Conservation (phyloP, 352 stramenopile species). For the Pythium diclinum region DNA sequence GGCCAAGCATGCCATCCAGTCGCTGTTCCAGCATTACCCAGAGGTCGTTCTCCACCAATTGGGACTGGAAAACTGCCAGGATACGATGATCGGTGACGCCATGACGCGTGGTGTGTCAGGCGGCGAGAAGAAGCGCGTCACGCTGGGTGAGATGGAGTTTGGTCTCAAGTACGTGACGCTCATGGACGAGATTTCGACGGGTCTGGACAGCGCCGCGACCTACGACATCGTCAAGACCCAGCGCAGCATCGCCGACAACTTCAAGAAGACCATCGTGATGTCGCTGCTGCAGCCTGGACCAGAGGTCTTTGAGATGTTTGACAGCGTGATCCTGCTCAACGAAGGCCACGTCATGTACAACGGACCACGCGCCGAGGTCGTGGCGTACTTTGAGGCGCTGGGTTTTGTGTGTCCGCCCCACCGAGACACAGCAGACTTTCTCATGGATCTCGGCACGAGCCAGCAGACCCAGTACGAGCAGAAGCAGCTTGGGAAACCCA, state of each 20-base stretch:
- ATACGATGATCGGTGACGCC: conserved; percentile 27
- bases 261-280: conserved; percentile 46
- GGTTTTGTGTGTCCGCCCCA: conserved; percentile 38
- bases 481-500: not conserved
- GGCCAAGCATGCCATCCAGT: conserved; percentile 11
- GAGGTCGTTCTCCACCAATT: conserved; percentile 39
- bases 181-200: conserved; percentile 27
- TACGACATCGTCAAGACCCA: conserved; percentile 38
- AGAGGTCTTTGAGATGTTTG: conserved; percentile 33
- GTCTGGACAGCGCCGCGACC: conserved; percentile 29
- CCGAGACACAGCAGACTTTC: conserved; percentile 31
- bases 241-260: conserved; percentile 27
- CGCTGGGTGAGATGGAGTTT: conserved; percentile 77
- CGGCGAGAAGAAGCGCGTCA: conserved; percentile 87
- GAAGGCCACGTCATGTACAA: conserved; percentile 27
- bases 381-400: conserved; percentile 69
- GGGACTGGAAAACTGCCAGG: conserved; percentile 37
- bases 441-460: conserved; percentile 32
- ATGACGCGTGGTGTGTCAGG: conserved; percentile 58
- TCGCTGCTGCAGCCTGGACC: conserved; percentile 77
- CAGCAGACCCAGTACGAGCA: conserved; percentile 31
- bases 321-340: conserved; percentile 33
- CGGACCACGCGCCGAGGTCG: conserved; percentile 43
- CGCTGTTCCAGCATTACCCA: conserved; percentile 28
- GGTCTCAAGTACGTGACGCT: conserved; percentile 51